Evolutionary conservation across 768 basidiomycete genomes (phyloP).

Genomic region (Phaeolepiota aurea): DNA sequence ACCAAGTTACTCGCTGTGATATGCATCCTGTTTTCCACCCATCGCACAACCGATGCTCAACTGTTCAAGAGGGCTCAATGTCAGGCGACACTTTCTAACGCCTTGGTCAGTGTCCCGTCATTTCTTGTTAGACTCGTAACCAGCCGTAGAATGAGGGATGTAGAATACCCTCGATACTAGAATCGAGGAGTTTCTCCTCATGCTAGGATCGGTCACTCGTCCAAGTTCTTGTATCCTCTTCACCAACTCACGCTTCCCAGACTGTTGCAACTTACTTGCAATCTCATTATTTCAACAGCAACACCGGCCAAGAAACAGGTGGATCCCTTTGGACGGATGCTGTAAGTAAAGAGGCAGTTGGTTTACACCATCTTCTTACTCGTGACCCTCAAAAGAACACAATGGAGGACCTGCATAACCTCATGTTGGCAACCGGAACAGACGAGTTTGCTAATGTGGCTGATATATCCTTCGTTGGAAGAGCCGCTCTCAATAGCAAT

Average conservation of each 20-base stretch:
- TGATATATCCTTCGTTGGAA: conserved; percentile 37
- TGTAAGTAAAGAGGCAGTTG: conserved; percentile 18
- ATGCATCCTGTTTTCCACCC: background rate
- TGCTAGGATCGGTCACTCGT: no score
- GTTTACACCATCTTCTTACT: background rate
- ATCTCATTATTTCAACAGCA: conserved; percentile 30
- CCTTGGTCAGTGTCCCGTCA: conserved; percentile 8
- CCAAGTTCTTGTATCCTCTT: no score
- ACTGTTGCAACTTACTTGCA: conserved; percentile 25
- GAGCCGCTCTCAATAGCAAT: conserved; percentile 25
- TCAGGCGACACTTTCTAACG: conserved; percentile 9
- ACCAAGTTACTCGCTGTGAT: no score
- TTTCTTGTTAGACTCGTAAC: no score
- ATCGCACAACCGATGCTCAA: background rate
- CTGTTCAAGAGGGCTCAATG: conserved; percentile 1
- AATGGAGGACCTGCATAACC: conserved; percentile 47
- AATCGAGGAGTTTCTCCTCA: no score
- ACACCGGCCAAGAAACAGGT: conserved; percentile 33
- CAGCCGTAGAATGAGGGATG: no score
- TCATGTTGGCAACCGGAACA: conserved; percentile 43
- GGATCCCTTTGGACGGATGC: conserved; percentile 52
- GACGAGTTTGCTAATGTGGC: conserved; percentile 32
- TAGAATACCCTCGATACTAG: no score
- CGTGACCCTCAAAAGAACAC: conserved; percentile 32
- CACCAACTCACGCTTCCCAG: conserved; percentile 9